A percentile compares a stretch with the other conserved stretches of the same genome.
phyloP scores from a whole-genome alignment of 2,329 filamentous ascomycete genomes.

The Ceratocystis lukuohia region DNA sequence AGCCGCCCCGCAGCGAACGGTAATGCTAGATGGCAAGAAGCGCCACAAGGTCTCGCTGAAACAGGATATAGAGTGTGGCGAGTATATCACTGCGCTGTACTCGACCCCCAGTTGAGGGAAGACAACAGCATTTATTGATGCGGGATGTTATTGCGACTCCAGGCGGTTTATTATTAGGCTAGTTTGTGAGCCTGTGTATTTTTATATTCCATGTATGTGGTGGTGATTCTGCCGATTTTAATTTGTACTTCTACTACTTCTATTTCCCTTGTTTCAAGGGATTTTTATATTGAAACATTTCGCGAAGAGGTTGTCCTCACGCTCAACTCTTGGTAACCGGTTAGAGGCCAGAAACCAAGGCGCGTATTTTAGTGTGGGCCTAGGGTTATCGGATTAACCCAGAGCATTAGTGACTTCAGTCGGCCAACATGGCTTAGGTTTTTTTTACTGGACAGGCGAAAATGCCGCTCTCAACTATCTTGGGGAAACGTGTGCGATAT shows the following conservation, averaged over 20 bases:
- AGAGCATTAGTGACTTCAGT: too few species aligned
- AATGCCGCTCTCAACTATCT: too few species aligned
- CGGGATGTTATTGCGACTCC: too few species aligned
- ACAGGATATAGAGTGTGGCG: slow-evolving; percentile 78
- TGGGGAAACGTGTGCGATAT: too few species aligned
- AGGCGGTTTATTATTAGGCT: neutral
- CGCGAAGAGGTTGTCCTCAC: too few species aligned
- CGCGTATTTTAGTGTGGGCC: too few species aligned
- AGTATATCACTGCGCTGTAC: slow-evolving; percentile 71
- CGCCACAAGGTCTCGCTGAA: slow-evolving; percentile 64
- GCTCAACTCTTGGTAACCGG: neutral
- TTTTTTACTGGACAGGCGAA: too few species aligned
- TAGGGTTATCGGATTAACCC: too few species aligned
- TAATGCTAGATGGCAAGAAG: slow-evolving; percentile 44
- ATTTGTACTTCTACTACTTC: neutral
- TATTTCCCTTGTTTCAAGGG: neutral
- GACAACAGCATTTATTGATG: neutral
- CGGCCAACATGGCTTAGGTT: too few species aligned
- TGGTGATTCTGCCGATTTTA: neutral
- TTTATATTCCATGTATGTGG: neutral
- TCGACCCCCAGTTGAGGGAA: slow-evolving; percentile 32
- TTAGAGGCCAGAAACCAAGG: too few species aligned
- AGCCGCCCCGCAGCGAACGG: slow-evolving; percentile 62
- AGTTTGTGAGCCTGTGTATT: neutral
- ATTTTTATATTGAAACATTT: neutral